Conservation (phyloP, 2,329 filamentous ascomycete species). For the Blumeriella jaapii region DNA sequence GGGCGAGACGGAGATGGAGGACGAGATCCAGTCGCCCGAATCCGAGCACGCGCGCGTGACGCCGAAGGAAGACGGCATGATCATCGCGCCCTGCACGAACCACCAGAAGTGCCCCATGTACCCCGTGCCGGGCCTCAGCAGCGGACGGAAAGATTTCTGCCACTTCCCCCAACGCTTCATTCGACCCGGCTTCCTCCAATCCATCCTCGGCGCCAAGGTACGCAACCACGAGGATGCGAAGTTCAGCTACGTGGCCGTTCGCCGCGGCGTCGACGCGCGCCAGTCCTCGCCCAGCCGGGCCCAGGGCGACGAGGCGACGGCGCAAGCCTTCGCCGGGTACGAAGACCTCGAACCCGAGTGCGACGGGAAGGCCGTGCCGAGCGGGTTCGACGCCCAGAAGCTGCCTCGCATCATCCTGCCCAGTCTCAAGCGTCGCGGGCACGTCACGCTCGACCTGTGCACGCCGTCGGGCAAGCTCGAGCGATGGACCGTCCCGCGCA, state of each 20-base stretch:
- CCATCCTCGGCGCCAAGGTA: slow-evolving; percentile 54
- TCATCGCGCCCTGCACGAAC: slow-evolving; percentile 74
- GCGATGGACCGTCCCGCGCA: slow-evolving; percentile 84
- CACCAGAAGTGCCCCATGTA: slow-evolving; percentile 89
- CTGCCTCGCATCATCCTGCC: slow-evolving; percentile 70
- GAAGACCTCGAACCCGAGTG: slow-evolving; percentile 34
- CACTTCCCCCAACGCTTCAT: slow-evolving; percentile 84
- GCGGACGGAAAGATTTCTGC: slow-evolving; percentile 79
- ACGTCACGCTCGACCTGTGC: slow-evolving; percentile 84
- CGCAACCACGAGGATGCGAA: slow-evolving; percentile 83
- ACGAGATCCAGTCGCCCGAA: slow-evolving; percentile 19
- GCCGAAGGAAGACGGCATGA: slow-evolving; percentile 48
- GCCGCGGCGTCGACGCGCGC: slow-evolving; percentile 54
- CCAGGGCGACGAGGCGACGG: slow-evolving; percentile 46
- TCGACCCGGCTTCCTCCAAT: slow-evolving; percentile 70
- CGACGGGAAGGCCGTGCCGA: slow-evolving; percentile 8
- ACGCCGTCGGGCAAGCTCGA: slow-evolving; percentile 77
- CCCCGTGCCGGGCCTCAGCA: slow-evolving; percentile 51
- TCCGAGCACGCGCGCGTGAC: slow-evolving; percentile 14
- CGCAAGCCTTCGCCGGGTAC: slow-evolving; percentile 62
- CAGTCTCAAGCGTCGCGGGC: slow-evolving; percentile 77
- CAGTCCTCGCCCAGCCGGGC: slow-evolving; percentile 27
- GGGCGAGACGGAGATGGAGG: slow-evolving; percentile 33
- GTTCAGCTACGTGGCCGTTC: slow-evolving; percentile 81
- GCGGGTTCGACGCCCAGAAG: slow-evolving; percentile 42